phyloP scores from a whole-genome alignment of 352 stramenopile genomes.

The Pythium monospermum region DNA sequence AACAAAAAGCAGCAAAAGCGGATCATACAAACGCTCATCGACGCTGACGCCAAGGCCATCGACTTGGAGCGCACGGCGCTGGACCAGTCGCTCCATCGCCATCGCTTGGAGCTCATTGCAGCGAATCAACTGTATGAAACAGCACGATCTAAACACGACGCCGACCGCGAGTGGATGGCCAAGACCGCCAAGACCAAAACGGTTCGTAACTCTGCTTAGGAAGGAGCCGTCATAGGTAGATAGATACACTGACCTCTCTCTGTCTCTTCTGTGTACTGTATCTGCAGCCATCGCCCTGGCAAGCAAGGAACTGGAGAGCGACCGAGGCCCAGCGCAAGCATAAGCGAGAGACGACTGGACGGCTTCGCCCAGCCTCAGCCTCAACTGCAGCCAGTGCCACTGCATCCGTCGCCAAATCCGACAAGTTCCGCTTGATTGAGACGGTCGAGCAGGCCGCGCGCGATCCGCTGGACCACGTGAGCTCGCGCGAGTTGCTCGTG shows the following conservation, averaged over 20 bases:
- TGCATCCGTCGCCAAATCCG: too few species aligned
- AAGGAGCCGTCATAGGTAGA: too few species aligned
- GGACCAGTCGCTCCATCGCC: conserved; percentile 53
- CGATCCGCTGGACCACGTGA: conserved; percentile 44
- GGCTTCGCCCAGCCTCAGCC: too few species aligned
- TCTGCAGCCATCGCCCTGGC: conserved; percentile 58
- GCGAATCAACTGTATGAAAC: conserved; percentile 22
- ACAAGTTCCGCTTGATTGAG: conserved; percentile 44
- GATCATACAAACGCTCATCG: conserved; percentile 59
- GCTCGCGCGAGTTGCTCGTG: conserved; percentile 71
- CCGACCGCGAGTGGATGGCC: conserved; percentile 22
- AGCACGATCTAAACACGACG: conserved; percentile 6
- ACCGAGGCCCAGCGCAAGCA: conserved; percentile 20
- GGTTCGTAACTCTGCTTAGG: conserved; percentile 7
- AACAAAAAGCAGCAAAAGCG: conserved; percentile 63
- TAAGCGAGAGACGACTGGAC: not conserved
- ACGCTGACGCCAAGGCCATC: conserved; percentile 58
- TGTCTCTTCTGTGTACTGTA: too few species aligned
- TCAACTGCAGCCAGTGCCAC: too few species aligned
- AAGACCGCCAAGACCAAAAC: conserved; percentile 14
- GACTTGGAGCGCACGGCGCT: conserved; percentile 55
- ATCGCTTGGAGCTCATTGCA: conserved; percentile 46
- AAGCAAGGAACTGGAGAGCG: conserved; percentile 61
- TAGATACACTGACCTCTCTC: too few species aligned
- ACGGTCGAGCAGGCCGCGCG: conserved; percentile 50